Evolutionary conservation across 345 rosid species (phyloP).

Genomic region (Aquilaria yunnanensis): DNA sequence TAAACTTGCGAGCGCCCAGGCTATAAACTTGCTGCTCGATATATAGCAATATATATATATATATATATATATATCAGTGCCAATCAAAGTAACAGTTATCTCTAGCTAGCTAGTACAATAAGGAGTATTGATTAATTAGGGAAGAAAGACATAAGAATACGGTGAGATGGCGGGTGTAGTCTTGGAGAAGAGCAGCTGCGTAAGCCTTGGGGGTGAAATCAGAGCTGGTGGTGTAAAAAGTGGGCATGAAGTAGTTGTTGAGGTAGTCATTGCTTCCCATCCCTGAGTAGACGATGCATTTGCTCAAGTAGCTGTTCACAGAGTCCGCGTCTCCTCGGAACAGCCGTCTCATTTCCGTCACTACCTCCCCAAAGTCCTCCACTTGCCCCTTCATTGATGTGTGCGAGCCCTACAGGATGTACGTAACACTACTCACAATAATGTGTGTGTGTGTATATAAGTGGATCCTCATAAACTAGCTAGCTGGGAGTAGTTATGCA

Average conservation of each 20-base stretch:
- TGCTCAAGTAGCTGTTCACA: constrained; percentile 44
- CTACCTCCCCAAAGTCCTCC: constrained; percentile 31
- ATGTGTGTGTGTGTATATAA: too few species aligned
- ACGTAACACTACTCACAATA: too few species aligned
- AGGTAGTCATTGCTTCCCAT: constrained; percentile 93
- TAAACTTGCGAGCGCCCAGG: constrained; percentile 72
- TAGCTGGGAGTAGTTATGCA: too few species aligned
- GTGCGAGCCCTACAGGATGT: constrained; percentile 52
- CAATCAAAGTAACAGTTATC: background rate
- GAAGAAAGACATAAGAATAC: constrained; percentile 21
- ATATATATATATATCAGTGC: background rate
- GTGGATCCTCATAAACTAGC: too few species aligned
- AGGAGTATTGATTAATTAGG: background rate
- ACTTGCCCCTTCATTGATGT: constrained; percentile 74
- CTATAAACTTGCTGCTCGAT: constrained; percentile 44
- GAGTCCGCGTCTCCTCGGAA: constrained; percentile 59
- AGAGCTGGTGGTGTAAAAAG: constrained; percentile 56
- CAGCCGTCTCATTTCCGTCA: constrained; percentile 45
- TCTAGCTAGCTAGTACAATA: background rate
- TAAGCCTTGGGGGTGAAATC: constrained; percentile 45
- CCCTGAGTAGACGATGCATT: constrained; percentile 68
- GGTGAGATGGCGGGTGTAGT: constrained; percentile 58
- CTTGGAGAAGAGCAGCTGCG: constrained; percentile 62
- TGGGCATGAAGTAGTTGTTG: constrained; percentile 84
- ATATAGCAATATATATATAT: too few species aligned